Percentiles rank a stretch among this genome's conserved stretches.
Conservation (phyloP, 148 eudicot genomes). For the Silene uniflora region DNA sequence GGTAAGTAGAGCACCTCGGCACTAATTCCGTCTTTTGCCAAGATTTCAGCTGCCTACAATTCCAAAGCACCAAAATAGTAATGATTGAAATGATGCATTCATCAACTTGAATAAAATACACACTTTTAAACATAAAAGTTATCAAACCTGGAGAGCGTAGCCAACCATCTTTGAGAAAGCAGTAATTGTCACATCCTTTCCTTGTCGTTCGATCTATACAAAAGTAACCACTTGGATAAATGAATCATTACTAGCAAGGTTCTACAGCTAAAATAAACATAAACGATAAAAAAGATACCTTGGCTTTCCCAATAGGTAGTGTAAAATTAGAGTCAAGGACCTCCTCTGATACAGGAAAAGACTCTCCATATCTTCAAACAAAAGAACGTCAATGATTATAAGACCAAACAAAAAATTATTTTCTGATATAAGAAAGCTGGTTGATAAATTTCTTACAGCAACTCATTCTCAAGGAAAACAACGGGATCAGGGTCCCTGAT, state of each 20-base stretch:
- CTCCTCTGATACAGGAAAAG: conserved; percentile 84
- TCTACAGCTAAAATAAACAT: not conserved
- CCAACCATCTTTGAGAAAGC: conserved; percentile 94
- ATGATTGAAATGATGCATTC: too few relatives aligned
- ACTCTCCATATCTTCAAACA: conserved; percentile 72
- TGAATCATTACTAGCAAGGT: not conserved
- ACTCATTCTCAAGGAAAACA: conserved; percentile 93
- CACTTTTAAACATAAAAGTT: not conserved
- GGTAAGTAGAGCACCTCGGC: conserved; percentile 59
- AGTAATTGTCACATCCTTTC: conserved; percentile 73
- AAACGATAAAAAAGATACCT: conserved; percentile 37
- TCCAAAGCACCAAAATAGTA: not conserved
- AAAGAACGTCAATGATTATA: conserved; percentile 13
- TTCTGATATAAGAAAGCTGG: not conserved
- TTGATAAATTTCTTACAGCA: conserved; percentile 53
- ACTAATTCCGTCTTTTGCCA: conserved; percentile 87
- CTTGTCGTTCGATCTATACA: conserved; percentile 64
- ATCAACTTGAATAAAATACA: not conserved
- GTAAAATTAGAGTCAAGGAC: conserved; percentile 84
- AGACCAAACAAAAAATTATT: not conserved
- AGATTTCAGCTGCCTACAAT: conserved; percentile 81
- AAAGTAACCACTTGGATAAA: conserved; percentile 15
- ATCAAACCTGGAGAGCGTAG: conserved; percentile 37
- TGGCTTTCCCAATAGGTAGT: conserved; percentile 94
- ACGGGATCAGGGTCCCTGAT: conserved; percentile 99